phyloP scores from a whole-genome alignment of 1,284 basidiomycete genomes.

The Tilletia horrida region DNA sequence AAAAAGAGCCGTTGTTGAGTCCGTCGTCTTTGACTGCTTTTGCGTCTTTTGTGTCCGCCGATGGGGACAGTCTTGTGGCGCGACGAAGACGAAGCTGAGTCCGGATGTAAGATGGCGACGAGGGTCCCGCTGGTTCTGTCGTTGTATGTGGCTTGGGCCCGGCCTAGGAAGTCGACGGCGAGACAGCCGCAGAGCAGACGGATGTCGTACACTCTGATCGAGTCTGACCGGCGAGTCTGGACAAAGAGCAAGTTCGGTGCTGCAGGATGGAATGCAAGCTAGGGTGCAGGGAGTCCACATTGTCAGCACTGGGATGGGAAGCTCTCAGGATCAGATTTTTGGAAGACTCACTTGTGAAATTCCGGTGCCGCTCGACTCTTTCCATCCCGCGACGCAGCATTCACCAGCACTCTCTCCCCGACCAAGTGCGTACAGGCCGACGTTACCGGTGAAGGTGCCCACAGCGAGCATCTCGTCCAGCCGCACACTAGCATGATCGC shows the following conservation, averaged over 20 bases:
- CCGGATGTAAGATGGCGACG: conserved; percentile 26
- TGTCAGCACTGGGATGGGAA: not conserved
- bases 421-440: conserved; percentile 33
- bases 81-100: not conserved
- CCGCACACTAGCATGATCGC: conserved; percentile 5
- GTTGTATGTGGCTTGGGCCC: conserved; percentile 17
- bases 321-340: not conserved
- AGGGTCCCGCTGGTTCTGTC: conserved; percentile 23
- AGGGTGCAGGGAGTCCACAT: not conserved
- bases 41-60: conserved; percentile 21
- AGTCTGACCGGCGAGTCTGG: conserved; percentile 28
- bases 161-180: conserved; percentile 26
- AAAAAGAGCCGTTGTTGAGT: conserved; percentile 39
- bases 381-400: conserved; percentile 39
- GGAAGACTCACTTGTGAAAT: conserved; percentile 29
- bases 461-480: conserved; percentile 37
- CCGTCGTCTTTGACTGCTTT: not conserved
- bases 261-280: conserved; percentile 40
- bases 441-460: conserved; percentile 37
- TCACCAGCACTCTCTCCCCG: conserved; percentile 6
- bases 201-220: conserved; percentile 39
- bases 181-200: conserved; percentile 33
- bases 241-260: conserved; percentile 39
- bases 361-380: conserved; percentile 37
- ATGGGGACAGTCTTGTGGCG: not conserved